Evolutionary conservation across 192 early-diverging fungal genomes (phyloP), one percentile per base, ranked within the genome.

Genomic region (Rhizophagus sp.): DNA sequence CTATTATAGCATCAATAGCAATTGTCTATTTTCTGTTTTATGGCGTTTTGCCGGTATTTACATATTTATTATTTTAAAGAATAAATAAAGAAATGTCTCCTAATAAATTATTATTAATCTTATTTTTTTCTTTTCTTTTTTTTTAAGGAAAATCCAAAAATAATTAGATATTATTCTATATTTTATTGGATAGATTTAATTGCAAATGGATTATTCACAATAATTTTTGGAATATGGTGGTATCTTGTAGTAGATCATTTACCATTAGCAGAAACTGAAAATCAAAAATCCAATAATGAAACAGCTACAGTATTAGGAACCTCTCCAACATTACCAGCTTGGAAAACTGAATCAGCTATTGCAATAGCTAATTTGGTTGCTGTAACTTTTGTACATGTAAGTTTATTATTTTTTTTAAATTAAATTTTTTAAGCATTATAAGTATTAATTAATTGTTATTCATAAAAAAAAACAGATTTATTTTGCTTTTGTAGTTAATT

Each of bases 331-430:
- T 68, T 68, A 27, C 66, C 66, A 36, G 66, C 66, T 33, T 68
- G 66, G 66, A 68, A 68, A 36, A n/a, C 66, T 30, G 66, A 68
- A 68, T 30, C 66, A 30, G 36, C 66, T 12, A 68, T 68, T 68
- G 66, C 66, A 34, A 68, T 68, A 11, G 19, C 27, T 33, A 34
- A 8, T 30, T 27, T 68, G 66, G 19, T 68, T 12, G 27, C 36
- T 0, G 5, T 27, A 33, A 17, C 30, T 8, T 25, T 68, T 68
- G 27, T 68, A 22, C 66, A 57, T 57, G 52, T 57, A 57, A 19
- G 52, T 4, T 17, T 57, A 36, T 57, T 57, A 19, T 57, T 17
- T 57, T 10, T n/a, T 57, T 5, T 5, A 17, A 3, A 57, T 57
- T 15, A 17, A 36, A 19, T 19, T 19, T 57, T 1, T 34, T 30